Conservation (phyloP, 495 filamentous ascomycete genomes). For the Trichoderma erinaceum region DNA sequence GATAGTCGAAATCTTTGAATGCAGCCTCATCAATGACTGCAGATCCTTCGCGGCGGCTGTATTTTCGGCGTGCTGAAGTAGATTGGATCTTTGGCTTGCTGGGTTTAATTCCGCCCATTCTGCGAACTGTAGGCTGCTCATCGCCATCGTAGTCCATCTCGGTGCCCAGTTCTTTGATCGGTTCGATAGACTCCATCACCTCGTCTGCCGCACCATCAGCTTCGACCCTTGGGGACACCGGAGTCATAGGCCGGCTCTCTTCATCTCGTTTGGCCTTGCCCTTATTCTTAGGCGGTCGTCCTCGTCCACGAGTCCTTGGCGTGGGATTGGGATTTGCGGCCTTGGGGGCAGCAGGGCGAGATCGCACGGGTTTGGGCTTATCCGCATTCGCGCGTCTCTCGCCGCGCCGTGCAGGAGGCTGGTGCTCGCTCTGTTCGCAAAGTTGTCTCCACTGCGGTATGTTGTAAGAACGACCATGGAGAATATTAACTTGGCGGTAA, state of each 20-base stretch:
- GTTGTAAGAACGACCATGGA: constrained; percentile 92
- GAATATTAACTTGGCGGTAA: constrained; percentile 92
- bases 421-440: constrained; percentile 88
- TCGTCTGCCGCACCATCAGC: constrained; percentile 33
- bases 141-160: constrained; percentile 43
- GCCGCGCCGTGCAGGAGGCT: constrained; percentile 89
- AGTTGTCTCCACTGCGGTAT: constrained; percentile 90
- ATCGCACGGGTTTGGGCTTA: constrained; percentile 38
- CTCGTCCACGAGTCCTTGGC: constrained; percentile 17
- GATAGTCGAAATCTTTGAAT: constrained; percentile 86
- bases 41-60: constrained; percentile 66
- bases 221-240: constrained; percentile 44
- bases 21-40: constrained; percentile 75
- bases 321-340: constrained; percentile 21
- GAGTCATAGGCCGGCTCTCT: constrained; percentile 49
- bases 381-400: constrained; percentile 77
- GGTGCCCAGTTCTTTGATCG: constrained; percentile 32
- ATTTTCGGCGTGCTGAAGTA: constrained; percentile 63
- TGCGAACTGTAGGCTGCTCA: constrained; percentile 29
- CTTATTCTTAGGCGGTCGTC: constrained; percentile 38
- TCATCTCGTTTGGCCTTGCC: constrained; percentile 27
- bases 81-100: constrained; percentile 45
- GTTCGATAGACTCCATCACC: constrained; percentile 39
- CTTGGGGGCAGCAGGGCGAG: constrained; percentile 28
- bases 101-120: constrained; percentile 36